Conservation (phyloP, 306 rosid species). For the Datisca glomerata region DNA sequence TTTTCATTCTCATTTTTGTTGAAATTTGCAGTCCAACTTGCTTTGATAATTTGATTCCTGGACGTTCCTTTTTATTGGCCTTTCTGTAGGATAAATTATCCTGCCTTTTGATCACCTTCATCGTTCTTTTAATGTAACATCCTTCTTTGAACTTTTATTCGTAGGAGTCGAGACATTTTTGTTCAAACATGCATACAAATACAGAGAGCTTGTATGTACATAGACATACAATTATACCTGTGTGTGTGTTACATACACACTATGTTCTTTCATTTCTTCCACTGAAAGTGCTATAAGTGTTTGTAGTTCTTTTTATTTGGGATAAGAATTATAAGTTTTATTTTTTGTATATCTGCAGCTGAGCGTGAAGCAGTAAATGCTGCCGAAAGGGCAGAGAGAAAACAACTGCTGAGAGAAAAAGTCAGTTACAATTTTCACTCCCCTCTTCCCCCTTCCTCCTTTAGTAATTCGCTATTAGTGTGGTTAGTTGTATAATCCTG, state of each 20-base stretch:
- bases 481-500: no score
- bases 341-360: slow-evolving; percentile 38
- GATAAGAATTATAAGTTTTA: neutral
- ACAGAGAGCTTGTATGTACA: neutral
- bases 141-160: neutral
- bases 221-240: no score
- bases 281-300: no score
- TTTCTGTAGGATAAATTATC: neutral
- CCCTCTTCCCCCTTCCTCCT: neutral
- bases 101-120: neutral
- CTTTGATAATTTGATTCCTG: no score
- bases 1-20: slow-evolving; percentile 11
- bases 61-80: neutral
- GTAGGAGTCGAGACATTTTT: no score
- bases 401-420: slow-evolving; percentile 66
- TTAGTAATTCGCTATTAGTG: no score
- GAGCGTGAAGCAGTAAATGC: slow-evolving; percentile 91
- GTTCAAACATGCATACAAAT: neutral
- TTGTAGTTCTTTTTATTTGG: no score
- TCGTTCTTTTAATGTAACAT: no score
- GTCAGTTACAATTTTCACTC: slow-evolving; percentile 23
- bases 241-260: neutral
- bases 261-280: no score
- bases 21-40: neutral
- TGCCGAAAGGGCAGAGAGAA: slow-evolving; percentile 92